These are phyloP conservation scores for Malassezia brasiliensis DNA, from an alignment of 1,284 basidiomycete genomes.

Conservation along the genomic window DNA sequence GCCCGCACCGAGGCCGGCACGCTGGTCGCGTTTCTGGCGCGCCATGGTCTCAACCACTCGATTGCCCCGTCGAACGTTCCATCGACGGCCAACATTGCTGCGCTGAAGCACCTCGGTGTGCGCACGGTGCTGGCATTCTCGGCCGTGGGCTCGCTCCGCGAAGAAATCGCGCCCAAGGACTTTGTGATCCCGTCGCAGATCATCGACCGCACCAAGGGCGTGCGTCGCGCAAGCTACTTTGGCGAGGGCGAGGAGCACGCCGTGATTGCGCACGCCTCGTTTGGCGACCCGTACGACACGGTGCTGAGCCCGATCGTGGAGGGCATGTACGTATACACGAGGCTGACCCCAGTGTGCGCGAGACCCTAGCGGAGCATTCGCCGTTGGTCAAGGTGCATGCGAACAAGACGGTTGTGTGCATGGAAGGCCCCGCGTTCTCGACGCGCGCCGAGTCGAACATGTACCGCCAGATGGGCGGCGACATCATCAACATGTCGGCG, in stretches of 20 bases:
- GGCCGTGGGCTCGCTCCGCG: constrained; percentile 87
- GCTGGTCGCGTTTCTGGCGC: constrained; percentile 78
- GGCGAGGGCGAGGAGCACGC: constrained; percentile 56
- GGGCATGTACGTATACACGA: constrained; percentile 17
- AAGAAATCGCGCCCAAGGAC: constrained; percentile 69
- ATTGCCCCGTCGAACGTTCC: constrained; percentile 51
- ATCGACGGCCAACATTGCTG: constrained; percentile 83
- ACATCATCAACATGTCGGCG: constrained; percentile 64
- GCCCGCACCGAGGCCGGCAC: constrained; percentile 65
- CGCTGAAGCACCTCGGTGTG: constrained; percentile 82
- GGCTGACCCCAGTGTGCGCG: constrained; percentile 15
- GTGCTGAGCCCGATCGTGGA: constrained; percentile 30
- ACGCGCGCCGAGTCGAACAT: constrained; percentile 89
- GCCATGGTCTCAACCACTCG: constrained; percentile 72
- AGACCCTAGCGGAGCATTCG: constrained; percentile 19
- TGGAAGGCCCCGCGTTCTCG: constrained; percentile 90
- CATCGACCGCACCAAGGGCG: constrained; percentile 90
- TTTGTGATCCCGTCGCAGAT: constrained; percentile 84
- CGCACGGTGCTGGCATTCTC: constrained; percentile 84
- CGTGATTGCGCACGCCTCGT: constrained; percentile 83
- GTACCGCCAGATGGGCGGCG: constrained; percentile 79
- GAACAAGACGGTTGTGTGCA: constrained; percentile 79
- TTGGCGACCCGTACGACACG: constrained; percentile 60
- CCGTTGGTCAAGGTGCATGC: constrained; percentile 53
- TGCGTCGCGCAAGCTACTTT: constrained; percentile 78